Conservation (phyloP, 768 basidiomycete species). For the Hirschioporus abietinus region DNA sequence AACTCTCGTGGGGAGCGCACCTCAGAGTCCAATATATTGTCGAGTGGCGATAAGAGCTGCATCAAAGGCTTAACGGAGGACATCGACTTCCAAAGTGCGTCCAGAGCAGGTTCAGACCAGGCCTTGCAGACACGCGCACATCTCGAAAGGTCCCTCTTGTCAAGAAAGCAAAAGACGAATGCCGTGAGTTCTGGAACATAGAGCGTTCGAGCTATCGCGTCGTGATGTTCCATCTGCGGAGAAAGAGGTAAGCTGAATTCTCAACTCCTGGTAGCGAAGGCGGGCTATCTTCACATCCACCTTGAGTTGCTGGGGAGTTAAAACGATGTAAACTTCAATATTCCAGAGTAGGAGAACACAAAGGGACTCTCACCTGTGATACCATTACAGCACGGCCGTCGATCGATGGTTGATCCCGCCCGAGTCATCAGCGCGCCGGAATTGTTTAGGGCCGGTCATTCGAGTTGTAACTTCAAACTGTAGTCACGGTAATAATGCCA, state of each 20-base stretch:
- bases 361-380: no score
- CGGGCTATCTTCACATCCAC: not conserved
- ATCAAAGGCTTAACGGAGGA: not conserved
- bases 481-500: no score
- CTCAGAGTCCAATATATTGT: not conserved
- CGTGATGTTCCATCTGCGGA: not conserved
- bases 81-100: not conserved
- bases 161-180: not conserved
- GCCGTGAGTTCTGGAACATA: not conserved
- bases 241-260: not conserved
- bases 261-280: no score
- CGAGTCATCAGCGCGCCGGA: no score
- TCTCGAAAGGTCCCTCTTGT: not conserved
- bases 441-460: no score
- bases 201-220: not conserved
- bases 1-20: not conserved
- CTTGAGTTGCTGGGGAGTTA: no score
- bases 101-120: not conserved
- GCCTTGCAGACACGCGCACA: slow-evolving; percentile 1
- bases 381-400: no score
- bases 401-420: no score
- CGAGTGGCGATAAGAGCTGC: not conserved
- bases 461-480: no score
- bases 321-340: no score
- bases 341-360: no score